Evolutionary conservation across 805 yeast genomes (phyloP), one percentile per base, ranked within the genome.

Genomic region (Pichia paraexigua): DNA sequence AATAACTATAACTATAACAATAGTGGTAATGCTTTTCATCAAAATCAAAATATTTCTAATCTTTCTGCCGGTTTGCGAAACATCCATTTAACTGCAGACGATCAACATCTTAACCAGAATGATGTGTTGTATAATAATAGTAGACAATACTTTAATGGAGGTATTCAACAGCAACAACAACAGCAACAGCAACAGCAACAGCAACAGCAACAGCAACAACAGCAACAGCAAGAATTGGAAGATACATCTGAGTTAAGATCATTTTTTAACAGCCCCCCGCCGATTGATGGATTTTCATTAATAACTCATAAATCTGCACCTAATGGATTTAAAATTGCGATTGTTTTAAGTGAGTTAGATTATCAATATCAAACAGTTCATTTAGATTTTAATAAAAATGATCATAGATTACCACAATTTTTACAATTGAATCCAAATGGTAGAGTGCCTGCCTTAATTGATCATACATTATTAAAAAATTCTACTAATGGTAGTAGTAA

Each of bases 361-460:
- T 77, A 85, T 62, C 79, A 79, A 35, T 92, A 85, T 70, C 80
- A 82, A 59, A 89, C 97, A 2, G 81, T 90, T 50, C 85, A 87
- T 60, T 72, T 91, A 50, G 97, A 91, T 69, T 89, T 91, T 68
- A 85, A 85, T 65, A 76, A 76, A 55, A 95, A 95, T 53, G 97
- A 91, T 68, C 97, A 91, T 66, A 72, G 96, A 56, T 87, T 95
- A 2, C 97, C 97, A 0, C 95, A 90, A 66, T 91, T 91, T 61
- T 90, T 91, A 20, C 77, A 89, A n/a, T 83, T 91, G 55, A 92
- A 91, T 67, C 98, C 98, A 27, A 92, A 92, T 67, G 97, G 97
- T 3, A 75, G 98, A 55, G 95, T 91, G 8, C 98, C 98, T 5
- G 95, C 97, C 2, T 76, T 91, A 50, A 87, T 92, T 49, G 98